These are phyloP conservation scores for Candida mattraensis DNA, from an alignment of 805 yeast genomes.

Conservation along the genomic window DNA sequence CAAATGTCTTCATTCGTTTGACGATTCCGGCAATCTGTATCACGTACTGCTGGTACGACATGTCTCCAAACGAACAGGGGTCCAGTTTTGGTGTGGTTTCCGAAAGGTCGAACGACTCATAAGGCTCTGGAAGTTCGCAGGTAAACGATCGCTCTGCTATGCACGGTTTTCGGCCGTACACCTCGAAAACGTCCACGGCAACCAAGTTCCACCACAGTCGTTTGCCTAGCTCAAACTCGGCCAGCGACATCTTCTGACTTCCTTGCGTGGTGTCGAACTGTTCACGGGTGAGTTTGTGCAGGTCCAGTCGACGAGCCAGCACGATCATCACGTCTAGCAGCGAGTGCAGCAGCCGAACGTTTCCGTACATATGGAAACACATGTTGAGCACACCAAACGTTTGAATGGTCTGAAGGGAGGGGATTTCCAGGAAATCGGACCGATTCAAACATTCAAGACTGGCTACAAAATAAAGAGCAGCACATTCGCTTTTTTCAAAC, in stretches of 20 bases:
- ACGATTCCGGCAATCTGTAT: constrained; percentile 1
- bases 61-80: constrained; percentile 2
- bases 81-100: too few relatives aligned
- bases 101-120: constrained; percentile 1
- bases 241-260: background rate
- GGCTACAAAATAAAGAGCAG: background rate
- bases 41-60: constrained; percentile 2
- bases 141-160: constrained; percentile 1
- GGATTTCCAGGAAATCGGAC: constrained; percentile 1
- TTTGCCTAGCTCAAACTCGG: constrained; percentile 4
- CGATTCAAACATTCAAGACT: constrained; percentile 1
- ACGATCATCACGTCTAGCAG: constrained; percentile 3
- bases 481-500: background rate
- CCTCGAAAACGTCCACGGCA: constrained; percentile 4
- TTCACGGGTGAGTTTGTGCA: constrained; percentile 1
- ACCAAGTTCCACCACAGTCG: constrained; percentile 7
- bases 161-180: constrained; percentile 3
- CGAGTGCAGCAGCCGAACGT: constrained; percentile 3
- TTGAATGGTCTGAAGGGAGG: constrained; percentile 3
- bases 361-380: constrained; percentile 6
- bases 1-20: background rate
- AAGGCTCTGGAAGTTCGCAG: constrained; percentile 3
- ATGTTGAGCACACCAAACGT: constrained; percentile 2
- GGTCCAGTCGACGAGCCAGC: constrained; percentile 1
- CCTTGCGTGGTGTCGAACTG: background rate